These are phyloP conservation scores for Penicillium sp. DNA, from an alignment of 2,329 filamentous ascomycete genomes.

Conservation along the genomic window DNA sequence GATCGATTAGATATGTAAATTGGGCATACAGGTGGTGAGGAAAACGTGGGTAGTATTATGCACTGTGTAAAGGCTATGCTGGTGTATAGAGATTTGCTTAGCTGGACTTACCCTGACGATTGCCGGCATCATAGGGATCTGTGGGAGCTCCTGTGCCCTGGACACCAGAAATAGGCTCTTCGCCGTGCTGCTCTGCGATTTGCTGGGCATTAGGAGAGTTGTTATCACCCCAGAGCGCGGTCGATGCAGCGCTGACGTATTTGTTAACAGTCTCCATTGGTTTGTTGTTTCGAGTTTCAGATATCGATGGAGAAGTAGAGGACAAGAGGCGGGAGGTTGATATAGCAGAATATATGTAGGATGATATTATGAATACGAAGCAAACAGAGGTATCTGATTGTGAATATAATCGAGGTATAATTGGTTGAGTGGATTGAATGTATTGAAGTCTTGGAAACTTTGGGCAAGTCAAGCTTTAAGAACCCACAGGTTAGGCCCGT, in stretches of 20 bases:
- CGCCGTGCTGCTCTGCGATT: constrained; percentile 36
- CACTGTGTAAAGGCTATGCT: not conserved
- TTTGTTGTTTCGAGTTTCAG: not conserved
- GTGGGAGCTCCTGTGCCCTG: constrained; percentile 64
- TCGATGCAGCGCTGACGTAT: constrained; percentile 51
- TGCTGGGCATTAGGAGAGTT: constrained; percentile 26
- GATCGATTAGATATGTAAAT: not conserved
- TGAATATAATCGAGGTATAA: not conserved
- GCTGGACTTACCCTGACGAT: constrained; percentile 57
- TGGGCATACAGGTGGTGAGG: not conserved
- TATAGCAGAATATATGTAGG: not conserved
- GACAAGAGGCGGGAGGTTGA: not conserved
- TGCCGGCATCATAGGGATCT: constrained; percentile 78
- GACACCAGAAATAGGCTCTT: constrained; percentile 71
- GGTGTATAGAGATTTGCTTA: too few species aligned
- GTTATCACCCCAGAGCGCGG: constrained; percentile 51
- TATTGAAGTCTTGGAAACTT: not conserved
- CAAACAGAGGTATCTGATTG: not conserved
- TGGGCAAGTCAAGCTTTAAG: constrained; percentile 10
- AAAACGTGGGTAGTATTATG: not conserved
- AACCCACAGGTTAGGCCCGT: not conserved
- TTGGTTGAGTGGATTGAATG: not conserved
- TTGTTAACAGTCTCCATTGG: constrained; percentile 64
- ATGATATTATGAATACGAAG: not conserved
- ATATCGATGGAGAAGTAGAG: not conserved